These are phyloP conservation scores for Aspergillus ostianus DNA, from an alignment of 495 filamentous ascomycete genomes.

Conservation along the genomic window DNA sequence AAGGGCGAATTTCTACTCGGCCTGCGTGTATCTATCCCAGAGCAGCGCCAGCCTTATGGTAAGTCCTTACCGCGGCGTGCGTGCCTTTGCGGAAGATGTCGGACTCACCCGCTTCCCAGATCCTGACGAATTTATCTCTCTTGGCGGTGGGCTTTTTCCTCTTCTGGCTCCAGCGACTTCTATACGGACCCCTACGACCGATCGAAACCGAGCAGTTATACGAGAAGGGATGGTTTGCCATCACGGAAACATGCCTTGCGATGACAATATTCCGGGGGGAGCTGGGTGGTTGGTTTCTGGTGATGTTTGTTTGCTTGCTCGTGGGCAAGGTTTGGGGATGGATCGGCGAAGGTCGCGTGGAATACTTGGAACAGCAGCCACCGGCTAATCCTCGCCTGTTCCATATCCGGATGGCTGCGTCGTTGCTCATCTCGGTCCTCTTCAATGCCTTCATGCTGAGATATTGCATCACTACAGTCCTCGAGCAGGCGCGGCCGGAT, in stretches of 20 bases:
- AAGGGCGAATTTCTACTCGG: constrained; percentile 94
- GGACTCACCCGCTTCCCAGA: constrained; percentile 45
- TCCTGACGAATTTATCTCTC: constrained; percentile 84
- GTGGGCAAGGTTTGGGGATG: constrained; percentile 96
- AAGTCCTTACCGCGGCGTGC: constrained; percentile 19
- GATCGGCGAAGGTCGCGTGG: constrained; percentile 94
- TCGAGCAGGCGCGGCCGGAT: constrained; percentile 80
- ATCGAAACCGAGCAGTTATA: constrained; percentile 96
- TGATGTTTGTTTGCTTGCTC: constrained; percentile 93
- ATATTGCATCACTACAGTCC: constrained; percentile 78
- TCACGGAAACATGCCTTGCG: constrained; percentile 93
- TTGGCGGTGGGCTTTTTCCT: constrained; percentile 72
- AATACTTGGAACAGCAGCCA: constrained; percentile 92
- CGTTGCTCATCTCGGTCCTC: constrained; percentile 69
- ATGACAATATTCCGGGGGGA: constrained; percentile 99
- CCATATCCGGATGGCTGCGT: constrained; percentile 76
- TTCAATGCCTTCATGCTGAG: constrained; percentile 76
- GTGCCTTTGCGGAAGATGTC: background rate
- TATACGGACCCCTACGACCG: constrained; percentile 87
- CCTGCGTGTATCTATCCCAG: constrained; percentile 92
- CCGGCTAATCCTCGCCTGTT: constrained; percentile 88
- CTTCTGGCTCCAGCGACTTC: constrained; percentile 82
- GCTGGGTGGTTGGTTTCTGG: constrained; percentile 86
- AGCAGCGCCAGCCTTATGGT: constrained; percentile 95
- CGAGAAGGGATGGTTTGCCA: constrained; percentile 95